phyloP scores from a whole-genome alignment of 2,329 filamentous ascomycete genomes.

The Didymella exigua region DNA sequence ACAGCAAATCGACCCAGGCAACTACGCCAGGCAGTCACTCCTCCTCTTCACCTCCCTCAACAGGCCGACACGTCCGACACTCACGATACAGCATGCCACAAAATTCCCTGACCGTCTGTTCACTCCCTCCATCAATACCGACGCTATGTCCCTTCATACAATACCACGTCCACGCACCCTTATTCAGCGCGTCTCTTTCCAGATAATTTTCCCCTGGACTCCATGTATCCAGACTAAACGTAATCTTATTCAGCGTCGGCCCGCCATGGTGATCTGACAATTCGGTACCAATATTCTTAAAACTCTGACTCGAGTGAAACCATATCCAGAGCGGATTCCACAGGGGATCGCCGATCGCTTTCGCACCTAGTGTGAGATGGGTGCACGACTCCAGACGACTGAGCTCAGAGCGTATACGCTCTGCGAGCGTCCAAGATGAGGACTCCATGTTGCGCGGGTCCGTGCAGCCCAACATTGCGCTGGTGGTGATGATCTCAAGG shows the following conservation, averaged over 20 bases:
- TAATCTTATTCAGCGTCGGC: slow-evolving; percentile 37
- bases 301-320: slow-evolving; percentile 44
- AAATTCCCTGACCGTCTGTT: slow-evolving; percentile 39
- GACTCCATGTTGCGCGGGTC: slow-evolving; percentile 46
- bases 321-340: slow-evolving; percentile 51
- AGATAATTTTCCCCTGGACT: slow-evolving; percentile 45
- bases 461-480: slow-evolving; percentile 42
- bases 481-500: slow-evolving; percentile 42
- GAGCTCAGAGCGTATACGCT: slow-evolving; percentile 34
- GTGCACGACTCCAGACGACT: slow-evolving; percentile 24
- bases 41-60: slow-evolving; percentile 20
- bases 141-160: slow-evolving; percentile 40
- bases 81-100: slow-evolving; percentile 38
- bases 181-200: slow-evolving; percentile 24
- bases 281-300: slow-evolving; percentile 39
- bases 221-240: slow-evolving; percentile 45
- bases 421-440: slow-evolving; percentile 39
- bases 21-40: not conserved
- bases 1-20: not conserved
- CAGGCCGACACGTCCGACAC: slow-evolving; percentile 30
- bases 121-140: slow-evolving; percentile 22
- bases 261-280: slow-evolving; percentile 17
- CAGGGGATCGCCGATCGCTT: slow-evolving; percentile 46
- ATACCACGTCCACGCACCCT: slow-evolving; percentile 42
- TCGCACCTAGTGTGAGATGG: slow-evolving; percentile 37